Percentiles rank a stretch among this genome's conserved stretches.
Conservation (phyloP, 106 monocot species). For the Apostasia shenzhenica region DNA sequence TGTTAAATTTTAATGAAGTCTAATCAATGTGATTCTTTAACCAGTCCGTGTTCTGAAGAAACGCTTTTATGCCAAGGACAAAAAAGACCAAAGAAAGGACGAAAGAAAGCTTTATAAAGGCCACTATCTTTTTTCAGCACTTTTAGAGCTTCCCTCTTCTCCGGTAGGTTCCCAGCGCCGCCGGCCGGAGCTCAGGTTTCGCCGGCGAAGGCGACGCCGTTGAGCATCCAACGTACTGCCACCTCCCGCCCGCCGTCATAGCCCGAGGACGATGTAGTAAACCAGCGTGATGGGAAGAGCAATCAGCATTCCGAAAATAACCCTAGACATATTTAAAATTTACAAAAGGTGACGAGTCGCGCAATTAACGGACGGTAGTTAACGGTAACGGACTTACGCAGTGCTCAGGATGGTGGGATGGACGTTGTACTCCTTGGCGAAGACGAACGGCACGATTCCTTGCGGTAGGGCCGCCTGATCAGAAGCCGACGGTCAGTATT, state of each 20-base stretch:
- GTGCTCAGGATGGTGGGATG: conserved; percentile 65
- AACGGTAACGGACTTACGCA: conserved; percentile 18
- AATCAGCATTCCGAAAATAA: conserved; percentile 40
- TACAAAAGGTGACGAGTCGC: background rate
- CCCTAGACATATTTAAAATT: background rate
- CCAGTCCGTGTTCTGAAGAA: too few relatives aligned
- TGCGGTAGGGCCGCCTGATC: conserved; percentile 73
- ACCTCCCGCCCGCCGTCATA: conserved; percentile 2
- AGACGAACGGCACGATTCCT: conserved; percentile 64
- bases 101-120: too few relatives aligned
- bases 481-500: conserved; percentile 9
- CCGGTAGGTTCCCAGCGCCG: too few relatives aligned
- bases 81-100: too few relatives aligned
- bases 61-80: too few relatives aligned
- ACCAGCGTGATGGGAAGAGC: conserved; percentile 34
- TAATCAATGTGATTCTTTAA: too few relatives aligned
- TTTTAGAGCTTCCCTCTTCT: too few relatives aligned
- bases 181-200: too few relatives aligned
- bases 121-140: too few relatives aligned
- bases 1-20: too few relatives aligned
- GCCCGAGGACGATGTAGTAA: conserved; percentile 28
- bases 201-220: too few relatives aligned
- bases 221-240: too few relatives aligned
- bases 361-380: background rate
- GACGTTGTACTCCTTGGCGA: conserved; percentile 69